phyloP scores from a whole-genome alignment of 2,329 filamentous ascomycete species.

The Cordyceps pruinosa region DNA sequence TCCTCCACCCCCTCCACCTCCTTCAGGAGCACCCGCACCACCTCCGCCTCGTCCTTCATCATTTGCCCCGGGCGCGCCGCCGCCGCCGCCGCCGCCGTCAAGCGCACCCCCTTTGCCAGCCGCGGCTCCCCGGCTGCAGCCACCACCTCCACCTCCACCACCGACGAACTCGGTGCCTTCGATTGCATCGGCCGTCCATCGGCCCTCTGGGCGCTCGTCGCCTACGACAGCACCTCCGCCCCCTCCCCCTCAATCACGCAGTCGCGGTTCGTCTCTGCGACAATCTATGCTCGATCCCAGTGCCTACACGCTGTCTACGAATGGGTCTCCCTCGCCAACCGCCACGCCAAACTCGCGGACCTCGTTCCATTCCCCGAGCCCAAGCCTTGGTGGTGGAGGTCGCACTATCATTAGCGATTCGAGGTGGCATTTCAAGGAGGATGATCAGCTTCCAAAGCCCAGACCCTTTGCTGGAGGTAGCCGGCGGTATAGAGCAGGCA shows the following conservation, averaged over 20 bases:
- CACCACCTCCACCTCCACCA: slow-evolving; percentile 29
- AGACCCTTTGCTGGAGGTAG: slow-evolving; percentile 68
- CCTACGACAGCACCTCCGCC: slow-evolving; percentile 32
- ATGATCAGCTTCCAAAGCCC: slow-evolving; percentile 76
- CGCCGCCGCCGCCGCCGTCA: slow-evolving; percentile 30
- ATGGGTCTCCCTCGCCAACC: slow-evolving; percentile 49
- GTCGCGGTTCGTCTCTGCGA: slow-evolving; percentile 42
- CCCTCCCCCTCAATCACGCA: slow-evolving; percentile 28
- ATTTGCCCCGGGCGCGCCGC: slow-evolving; percentile 36
- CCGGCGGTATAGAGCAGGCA: slow-evolving; percentile 80
- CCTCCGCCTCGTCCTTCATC: slow-evolving; percentile 30
- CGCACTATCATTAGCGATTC: slow-evolving; percentile 63
- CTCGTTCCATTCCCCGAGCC: slow-evolving; percentile 24
- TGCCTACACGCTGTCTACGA: slow-evolving; percentile 64
- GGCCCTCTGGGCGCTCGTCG: slow-evolving; percentile 36
- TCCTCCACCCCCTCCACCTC: slow-evolving; percentile 34
- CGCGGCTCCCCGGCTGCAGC: slow-evolving; percentile 24
- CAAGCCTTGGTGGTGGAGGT: slow-evolving; percentile 21
- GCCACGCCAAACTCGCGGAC: slow-evolving; percentile 32
- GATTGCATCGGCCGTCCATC: slow-evolving; percentile 37
- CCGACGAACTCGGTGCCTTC: slow-evolving; percentile 25
- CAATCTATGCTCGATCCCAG: slow-evolving; percentile 66
- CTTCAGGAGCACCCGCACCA: slow-evolving; percentile 34
- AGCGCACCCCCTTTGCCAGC: slow-evolving; percentile 28
- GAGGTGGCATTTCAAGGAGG: slow-evolving; percentile 82